Evolutionary conservation across 305 asterid species (phyloP).

Genomic region (Petunia hybrid): DNA sequence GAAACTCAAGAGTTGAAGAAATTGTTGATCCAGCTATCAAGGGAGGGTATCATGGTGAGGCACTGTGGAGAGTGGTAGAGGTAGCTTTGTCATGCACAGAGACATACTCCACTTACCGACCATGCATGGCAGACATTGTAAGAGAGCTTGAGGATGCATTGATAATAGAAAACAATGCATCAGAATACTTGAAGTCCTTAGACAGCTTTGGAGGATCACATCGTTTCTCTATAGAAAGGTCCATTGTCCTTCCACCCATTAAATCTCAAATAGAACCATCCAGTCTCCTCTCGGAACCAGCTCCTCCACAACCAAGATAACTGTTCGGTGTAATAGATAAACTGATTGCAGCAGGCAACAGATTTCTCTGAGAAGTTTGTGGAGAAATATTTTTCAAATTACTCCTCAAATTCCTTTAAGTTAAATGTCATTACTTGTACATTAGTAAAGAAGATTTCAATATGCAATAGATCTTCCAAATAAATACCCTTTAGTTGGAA

Average conservation of each 20-base stretch:
- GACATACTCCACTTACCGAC: conserved; percentile 80
- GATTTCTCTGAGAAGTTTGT: neutral
- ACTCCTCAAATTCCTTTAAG: conserved; percentile 12
- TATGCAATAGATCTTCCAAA: neutral
- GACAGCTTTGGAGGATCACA: conserved; percentile 88
- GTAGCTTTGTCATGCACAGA: conserved; percentile 88
- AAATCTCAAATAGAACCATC: conserved; percentile 58
- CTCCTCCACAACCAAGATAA: conserved; percentile 77
- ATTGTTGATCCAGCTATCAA: conserved; percentile 48
- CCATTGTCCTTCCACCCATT: conserved; percentile 59
- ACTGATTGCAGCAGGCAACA: conserved; percentile 3
- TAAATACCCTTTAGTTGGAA: neutral
- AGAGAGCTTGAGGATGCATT: conserved; percentile 92
- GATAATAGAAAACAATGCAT: conserved; percentile 87
- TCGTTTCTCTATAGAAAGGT: conserved; percentile 82
- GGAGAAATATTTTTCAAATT: neutral
- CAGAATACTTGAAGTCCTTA: conserved; percentile 82
- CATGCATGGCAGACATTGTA: conserved; percentile 83
- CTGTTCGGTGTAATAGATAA: neutral
- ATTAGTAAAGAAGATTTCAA: neutral
- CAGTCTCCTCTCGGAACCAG: conserved; percentile 56
- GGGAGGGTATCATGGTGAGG: conserved; percentile 60
- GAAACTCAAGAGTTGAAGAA: conserved; percentile 66
- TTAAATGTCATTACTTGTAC: conserved; percentile 1
- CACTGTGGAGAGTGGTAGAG: conserved; percentile 88